Evolutionary conservation across 176 grass and related monocot genomes (phyloP), one percentile per base, ranked within the genome.

Genomic region (Urochloa ruziziensis): DNA sequence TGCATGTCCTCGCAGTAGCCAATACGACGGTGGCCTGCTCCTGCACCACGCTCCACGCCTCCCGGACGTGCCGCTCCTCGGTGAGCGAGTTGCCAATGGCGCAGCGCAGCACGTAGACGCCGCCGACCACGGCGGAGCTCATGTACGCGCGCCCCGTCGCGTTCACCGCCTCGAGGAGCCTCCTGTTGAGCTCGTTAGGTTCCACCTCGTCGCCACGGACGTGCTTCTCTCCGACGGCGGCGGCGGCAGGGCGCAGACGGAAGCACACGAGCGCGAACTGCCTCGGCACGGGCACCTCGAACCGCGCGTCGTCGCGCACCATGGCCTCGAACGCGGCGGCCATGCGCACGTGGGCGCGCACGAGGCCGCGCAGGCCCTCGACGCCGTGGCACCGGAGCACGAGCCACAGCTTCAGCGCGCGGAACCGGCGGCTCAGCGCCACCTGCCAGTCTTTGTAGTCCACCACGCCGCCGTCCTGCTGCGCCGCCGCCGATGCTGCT

Each of bases 381-480:
- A 85, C 81, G 47, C 89, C 92, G 62, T 89, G 85, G 79, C 83
- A 86, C 11, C 76, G 88, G 51, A 94, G 83, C 33, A 94, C 79
- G 19, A 91, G 79, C 92, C 92, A 94, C 7, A 94, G 85, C 79
- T 94, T 94, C 34, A 91, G 86, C 12, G 91, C 88, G 46, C 85
- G 88, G 82, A 94, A 94, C 46, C 89, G 78, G 36, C 89, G 63
- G 69, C 86, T 91, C 29, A 94, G 43, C 6, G 77, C 80, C 3
- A 94, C 78, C 68, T 94, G 89, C 92, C 92, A 94, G 75, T 94
- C 89, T 84, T 91, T 94, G 69, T 91, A 94, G 81, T 94, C 92
- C 35, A 92, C 82, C 51, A 91, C 81, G 7, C 32, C 16, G 28
- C 63, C 16, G 21, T 42, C 23, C 8, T 59, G 63, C 0, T 33